Evolutionary conservation across 768 basidiomycete genomes (phyloP).

Genomic region (Mycena olivaceomarginata): DNA sequence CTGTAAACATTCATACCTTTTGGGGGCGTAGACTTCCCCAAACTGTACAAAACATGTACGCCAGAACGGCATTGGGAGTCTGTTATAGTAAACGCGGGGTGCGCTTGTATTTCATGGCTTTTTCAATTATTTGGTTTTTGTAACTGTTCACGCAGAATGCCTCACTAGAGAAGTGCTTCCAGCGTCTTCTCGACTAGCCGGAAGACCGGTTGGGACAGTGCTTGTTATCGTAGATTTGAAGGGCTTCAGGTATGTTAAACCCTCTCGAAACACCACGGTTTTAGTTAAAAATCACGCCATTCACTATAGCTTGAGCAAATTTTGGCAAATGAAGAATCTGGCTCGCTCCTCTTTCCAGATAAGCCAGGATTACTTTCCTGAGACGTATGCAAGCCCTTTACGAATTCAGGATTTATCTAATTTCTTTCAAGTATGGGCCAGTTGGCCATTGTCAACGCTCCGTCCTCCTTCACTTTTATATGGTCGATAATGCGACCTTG

Average conservation of each 20-base stretch:
- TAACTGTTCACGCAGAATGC: slow-evolving; percentile 32
- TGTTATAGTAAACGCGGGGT: slow-evolving; percentile 75
- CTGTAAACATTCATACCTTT: slow-evolving; percentile 82
- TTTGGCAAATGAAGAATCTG: slow-evolving; percentile 87
- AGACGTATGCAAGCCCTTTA: slow-evolving; percentile 70
- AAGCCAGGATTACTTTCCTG: slow-evolving; percentile 88
- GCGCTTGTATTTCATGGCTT: too few relatives aligned
- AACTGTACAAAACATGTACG: slow-evolving; percentile 73
- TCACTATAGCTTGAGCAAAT: slow-evolving; percentile 72
- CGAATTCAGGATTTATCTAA: not conserved
- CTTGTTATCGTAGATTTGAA: slow-evolving; percentile 84
- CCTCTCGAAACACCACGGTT: not conserved
- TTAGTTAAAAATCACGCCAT: not conserved
- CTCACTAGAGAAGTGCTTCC: slow-evolving; percentile 82
- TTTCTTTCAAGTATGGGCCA: slow-evolving; percentile 77
- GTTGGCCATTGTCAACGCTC: slow-evolving; percentile 83
- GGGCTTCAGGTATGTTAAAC: slow-evolving; percentile 75
- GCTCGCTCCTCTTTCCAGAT: slow-evolving; percentile 79
- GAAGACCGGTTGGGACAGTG: slow-evolving; percentile 67
- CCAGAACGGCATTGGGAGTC: slow-evolving; percentile 80
- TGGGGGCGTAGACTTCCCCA: slow-evolving; percentile 74
- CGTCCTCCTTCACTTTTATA: slow-evolving; percentile 82
- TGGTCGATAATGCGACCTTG: slow-evolving; percentile 83
- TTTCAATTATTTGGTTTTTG: too few relatives aligned
- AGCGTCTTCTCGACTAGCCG: slow-evolving; percentile 75